Evolutionary conservation across 768 basidiomycete genomes (phyloP), one percentile per base, ranked within the genome.

Genomic region (Termitomyces titanicus): DNA sequence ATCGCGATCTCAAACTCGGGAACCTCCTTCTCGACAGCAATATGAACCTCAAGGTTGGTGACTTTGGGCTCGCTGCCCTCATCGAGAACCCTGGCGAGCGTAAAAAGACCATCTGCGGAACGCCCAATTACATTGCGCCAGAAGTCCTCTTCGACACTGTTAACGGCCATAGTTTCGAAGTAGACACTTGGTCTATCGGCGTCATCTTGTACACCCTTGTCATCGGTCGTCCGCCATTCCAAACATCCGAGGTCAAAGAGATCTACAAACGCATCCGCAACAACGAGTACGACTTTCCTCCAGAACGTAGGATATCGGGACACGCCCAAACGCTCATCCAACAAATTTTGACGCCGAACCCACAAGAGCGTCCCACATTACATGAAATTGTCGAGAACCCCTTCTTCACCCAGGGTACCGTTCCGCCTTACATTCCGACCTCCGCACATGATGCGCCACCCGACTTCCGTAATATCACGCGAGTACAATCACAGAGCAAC

Each of bases 31-130:
- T 98, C 35, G 94, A 97, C 67, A 70, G 72, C 46, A 82, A 89
- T 64, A 95, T 98, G 94, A 93, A 97, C 67, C 79, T 98, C 68
- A 93, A 97, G 67, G 94, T 98, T 18, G 96, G 94, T 20, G 96
- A 99, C 73, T 97, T 99, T 72, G 96, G 96, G 10, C 79, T 99
- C 20, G 96, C 97, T 0, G 97, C 96, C 2, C 81, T 99, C 46
- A 96, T 98, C 46, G 95, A 98, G 74, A 95, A 85, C 66, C 92
- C 91, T 11, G 96, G 96, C 0, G 96, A 98, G 70, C 76, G 96
- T 66, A 97, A 98, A 81, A 98, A 98, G 84, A 99, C 96, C 0
- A 97, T 98, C 45, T 98, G 97, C 61, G 96, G 96, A 1, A 99
- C 96, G 0, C 97, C 96, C 2, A 98, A 99, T 68, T 98, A 99